phyloP scores from a whole-genome alignment of 1,284 basidiomycete species.

The Pseudozyma thailandica region DNA sequence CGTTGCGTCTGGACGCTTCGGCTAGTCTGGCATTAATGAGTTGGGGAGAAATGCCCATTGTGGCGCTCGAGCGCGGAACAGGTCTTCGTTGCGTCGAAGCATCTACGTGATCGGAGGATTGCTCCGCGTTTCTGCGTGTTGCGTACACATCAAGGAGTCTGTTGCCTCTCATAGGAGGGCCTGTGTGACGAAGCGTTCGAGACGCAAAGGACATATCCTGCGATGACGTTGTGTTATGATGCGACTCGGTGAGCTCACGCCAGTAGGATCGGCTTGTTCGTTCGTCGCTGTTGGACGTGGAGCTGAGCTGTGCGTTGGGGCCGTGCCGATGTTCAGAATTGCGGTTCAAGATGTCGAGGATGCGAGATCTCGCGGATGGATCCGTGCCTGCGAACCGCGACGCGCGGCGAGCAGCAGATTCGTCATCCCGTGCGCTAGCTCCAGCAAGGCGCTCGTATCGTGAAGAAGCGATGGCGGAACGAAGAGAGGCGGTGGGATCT shows the following conservation, averaged over 20 bases:
- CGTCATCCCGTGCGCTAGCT: too few relatives aligned
- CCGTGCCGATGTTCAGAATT: not conserved
- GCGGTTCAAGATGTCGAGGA: conserved; percentile 8
- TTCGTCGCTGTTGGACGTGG: not conserved
- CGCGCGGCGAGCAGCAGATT: not conserved
- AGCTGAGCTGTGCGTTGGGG: not conserved
- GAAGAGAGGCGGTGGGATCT: conserved; percentile 26
- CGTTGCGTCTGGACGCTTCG: conserved; percentile 32
- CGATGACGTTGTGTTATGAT: too few relatives aligned
- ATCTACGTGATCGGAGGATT: not conserved
- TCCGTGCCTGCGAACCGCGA: not conserved
- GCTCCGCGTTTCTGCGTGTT: not conserved
- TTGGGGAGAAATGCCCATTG: conserved; percentile 7
- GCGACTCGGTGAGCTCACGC: too few relatives aligned
- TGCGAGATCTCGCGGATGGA: too few relatives aligned
- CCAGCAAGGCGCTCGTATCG: not conserved
- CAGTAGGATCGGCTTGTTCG: conserved; percentile 3
- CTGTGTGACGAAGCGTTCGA: too few relatives aligned
- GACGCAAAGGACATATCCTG: too few relatives aligned
- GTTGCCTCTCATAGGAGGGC: too few relatives aligned
- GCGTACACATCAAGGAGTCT: too few relatives aligned
- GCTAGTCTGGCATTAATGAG: conserved; percentile 24
- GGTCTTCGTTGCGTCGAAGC: conserved; percentile 4
- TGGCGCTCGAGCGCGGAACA: not conserved
- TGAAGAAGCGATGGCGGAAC: conserved; percentile 30